These are phyloP conservation scores for Calonectria naviculata DNA, from an alignment of 2,329 filamentous ascomycete genomes.

Conservation along the genomic window DNA sequence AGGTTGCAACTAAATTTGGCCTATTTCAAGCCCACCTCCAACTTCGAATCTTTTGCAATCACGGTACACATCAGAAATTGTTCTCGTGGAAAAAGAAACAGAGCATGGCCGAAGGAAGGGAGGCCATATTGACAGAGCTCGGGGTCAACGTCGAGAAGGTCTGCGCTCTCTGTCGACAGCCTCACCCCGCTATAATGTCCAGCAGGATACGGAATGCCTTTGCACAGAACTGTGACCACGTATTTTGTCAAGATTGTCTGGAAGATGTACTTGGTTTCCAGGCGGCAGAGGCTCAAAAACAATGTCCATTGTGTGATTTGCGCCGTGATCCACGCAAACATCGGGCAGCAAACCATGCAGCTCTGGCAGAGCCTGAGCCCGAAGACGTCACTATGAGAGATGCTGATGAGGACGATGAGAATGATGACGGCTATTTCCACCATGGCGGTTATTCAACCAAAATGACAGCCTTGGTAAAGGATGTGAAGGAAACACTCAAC, in stretches of 20 bases:
- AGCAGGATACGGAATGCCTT: slow-evolving; percentile 30
- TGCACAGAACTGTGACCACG: slow-evolving; percentile 42
- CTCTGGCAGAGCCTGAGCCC: not conserved
- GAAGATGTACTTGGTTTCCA: slow-evolving; percentile 29
- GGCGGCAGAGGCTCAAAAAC: too few relatives aligned
- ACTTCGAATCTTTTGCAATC: slow-evolving; percentile 60
- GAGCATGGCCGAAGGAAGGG: slow-evolving; percentile 41
- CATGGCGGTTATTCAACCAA: slow-evolving; percentile 45
- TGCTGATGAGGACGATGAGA: slow-evolving; percentile 24
- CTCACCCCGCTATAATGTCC: slow-evolving; percentile 43
- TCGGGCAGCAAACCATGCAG: not conserved
- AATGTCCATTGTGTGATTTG: not conserved
- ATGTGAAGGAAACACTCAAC: slow-evolving; percentile 35
- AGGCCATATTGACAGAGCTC: slow-evolving; percentile 35
- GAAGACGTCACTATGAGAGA: not conserved
- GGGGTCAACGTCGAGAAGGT: slow-evolving; percentile 37
- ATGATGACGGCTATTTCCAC: slow-evolving; percentile 39
- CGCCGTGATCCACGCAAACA: not conserved
- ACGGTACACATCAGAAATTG: slow-evolving; percentile 58
- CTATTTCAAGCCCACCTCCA: slow-evolving; percentile 59
- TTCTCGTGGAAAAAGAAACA: slow-evolving; percentile 54
- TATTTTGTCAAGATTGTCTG: slow-evolving; percentile 46
- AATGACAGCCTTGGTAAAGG: slow-evolving; percentile 44
- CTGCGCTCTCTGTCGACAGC: slow-evolving; percentile 47
- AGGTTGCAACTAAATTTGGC: slow-evolving; percentile 51